These are phyloP conservation scores for Scytalidium sp. DNA, from an alignment of 2,329 filamentous ascomycete species.

Conservation along the genomic window DNA sequence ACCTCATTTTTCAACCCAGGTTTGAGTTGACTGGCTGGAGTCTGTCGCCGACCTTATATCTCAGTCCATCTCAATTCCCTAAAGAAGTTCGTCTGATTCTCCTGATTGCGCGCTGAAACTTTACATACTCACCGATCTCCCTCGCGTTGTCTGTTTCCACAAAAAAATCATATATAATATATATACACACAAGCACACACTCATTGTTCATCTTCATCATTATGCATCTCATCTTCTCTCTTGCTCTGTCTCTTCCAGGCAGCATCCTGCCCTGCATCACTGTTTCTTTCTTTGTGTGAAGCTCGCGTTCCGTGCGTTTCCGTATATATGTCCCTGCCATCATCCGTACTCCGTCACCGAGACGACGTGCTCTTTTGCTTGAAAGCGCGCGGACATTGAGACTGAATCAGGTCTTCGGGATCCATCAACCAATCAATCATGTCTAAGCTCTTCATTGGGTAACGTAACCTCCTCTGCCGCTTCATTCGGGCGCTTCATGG, in stretches of 20 bases:
- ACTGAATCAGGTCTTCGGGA: constrained; percentile 29
- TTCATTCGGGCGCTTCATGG: neutral
- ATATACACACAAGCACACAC: too few species aligned
- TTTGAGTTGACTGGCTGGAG: neutral
- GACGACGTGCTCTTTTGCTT: constrained; percentile 29
- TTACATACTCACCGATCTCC: neutral
- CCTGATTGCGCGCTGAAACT: constrained; percentile 29
- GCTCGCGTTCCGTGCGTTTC: constrained; percentile 24
- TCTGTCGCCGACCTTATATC: neutral
- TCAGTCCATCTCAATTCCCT: constrained; percentile 18
- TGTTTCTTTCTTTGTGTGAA: constrained; percentile 33
- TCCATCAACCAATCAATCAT: constrained; percentile 46
- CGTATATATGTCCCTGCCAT: constrained; percentile 13
- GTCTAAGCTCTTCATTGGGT: constrained; percentile 97
- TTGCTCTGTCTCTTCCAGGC: constrained; percentile 23
- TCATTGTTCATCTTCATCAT: constrained; percentile 19
- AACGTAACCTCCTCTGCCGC: constrained; percentile 35
- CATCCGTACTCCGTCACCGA: constrained; percentile 23
- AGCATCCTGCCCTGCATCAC: constrained; percentile 30
- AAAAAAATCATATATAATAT: too few species aligned
- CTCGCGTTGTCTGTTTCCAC: neutral
- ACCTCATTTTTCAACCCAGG: constrained; percentile 12
- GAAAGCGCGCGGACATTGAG: constrained; percentile 34
- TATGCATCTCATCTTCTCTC: constrained; percentile 23
- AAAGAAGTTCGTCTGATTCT: constrained; percentile 32